Base-by-base conservation (phyloP, 2,329 filamentous ascomycete genomes). In the Aspergillus sp. region DNA sequence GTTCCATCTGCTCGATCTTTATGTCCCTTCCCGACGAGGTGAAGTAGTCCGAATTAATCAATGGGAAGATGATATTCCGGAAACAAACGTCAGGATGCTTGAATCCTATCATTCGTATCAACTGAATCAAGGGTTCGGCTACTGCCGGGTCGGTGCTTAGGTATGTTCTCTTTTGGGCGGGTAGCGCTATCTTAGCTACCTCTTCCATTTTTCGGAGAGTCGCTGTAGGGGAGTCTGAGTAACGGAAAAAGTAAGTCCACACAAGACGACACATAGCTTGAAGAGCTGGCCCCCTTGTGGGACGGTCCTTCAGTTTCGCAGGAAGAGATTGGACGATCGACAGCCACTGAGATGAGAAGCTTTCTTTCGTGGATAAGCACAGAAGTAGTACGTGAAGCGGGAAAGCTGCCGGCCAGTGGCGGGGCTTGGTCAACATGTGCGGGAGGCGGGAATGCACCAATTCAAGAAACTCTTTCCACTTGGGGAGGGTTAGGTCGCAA, bases 41-140 rank as follows among this genome's bases (percentile, higher is more conserved):
- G 73, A 97, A 95, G n/a, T 93, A 82, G 56, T 97, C 94, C 1
- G 93, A 92, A 73, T 96, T 97, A 72, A 99, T 91, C 43, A 99
- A 81, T 3, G 94, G 95, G 69, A 97, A 98, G n/a, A 99, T 92
- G 66, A 98, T 91, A 51, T 84, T 91, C 68, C 89, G 87, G 77
- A 98, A 97, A 77, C 94, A 98, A 66, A 96, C 90, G 70, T 99
- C 95, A 57, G 94, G 93, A 69, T 96, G 88, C 72, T 92, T 96
- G 80, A 91, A 97, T 2, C 94, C 96, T 71, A 99, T 93, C 71
- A 97, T 93, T 38, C 96, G 88, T 64, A 98, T 93, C 31, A 98
- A 88, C 71, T 98, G 93, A 60, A 98, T 94, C 66, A 98, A 80
- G 1, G 95, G 94, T 52, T 97, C 93, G 2, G 91, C 89, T 63